Evolutionary conservation across 2,329 filamentous ascomycete species (phyloP).

Genomic region (Chaetomiaceae sp.): DNA sequence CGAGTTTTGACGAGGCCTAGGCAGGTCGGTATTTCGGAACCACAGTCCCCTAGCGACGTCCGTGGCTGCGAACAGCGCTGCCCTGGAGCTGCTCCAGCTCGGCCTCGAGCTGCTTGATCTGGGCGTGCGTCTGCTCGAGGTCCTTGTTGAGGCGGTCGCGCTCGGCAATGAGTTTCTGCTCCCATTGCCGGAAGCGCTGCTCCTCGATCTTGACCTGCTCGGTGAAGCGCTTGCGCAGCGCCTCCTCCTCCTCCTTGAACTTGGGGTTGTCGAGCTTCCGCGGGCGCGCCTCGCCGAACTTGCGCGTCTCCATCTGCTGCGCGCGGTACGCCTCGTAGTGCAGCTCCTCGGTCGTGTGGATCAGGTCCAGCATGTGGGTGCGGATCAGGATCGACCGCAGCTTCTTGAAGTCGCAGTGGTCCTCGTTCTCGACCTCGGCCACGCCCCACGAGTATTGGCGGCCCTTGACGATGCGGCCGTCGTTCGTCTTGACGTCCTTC

Average conservation of each 20-base stretch:
- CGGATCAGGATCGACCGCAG: constrained; percentile 97
- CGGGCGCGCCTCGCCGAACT: constrained; percentile 95
- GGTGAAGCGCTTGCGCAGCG: constrained; percentile 96
- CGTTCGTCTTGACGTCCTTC: constrained; percentile 96
- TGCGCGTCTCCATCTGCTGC: constrained; percentile 99
- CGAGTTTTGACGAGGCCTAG: constrained; percentile 8
- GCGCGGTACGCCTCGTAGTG: constrained; percentile 99
- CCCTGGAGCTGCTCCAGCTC: constrained; percentile 95
- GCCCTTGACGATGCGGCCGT: constrained; percentile 96
- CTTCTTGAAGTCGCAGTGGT: constrained; percentile 99
- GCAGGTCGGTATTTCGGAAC: constrained; percentile 1
- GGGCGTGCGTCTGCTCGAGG: constrained; percentile 93
- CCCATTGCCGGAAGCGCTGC: constrained; percentile 98
- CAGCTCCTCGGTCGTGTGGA: constrained; percentile 98
- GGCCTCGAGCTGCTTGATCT: constrained; percentile 84
- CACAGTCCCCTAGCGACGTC: constrained; percentile 64
- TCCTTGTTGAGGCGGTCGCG: constrained; percentile 99
- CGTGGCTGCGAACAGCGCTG: constrained; percentile 82
- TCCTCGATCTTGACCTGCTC: constrained; percentile 99
- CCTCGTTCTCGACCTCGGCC: constrained; percentile 98
- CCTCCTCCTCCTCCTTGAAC: constrained; percentile 99
- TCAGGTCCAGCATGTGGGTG: constrained; percentile 99
- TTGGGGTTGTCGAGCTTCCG: constrained; percentile 99
- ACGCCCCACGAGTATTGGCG: constrained; percentile 99
- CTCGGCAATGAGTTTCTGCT: constrained; percentile 99